Percentiles rank a stretch among this genome's conserved stretches.
phyloP scores from a whole-genome alignment of 2,329 filamentous ascomycete genomes.

The Hypoxylon sp. region DNA sequence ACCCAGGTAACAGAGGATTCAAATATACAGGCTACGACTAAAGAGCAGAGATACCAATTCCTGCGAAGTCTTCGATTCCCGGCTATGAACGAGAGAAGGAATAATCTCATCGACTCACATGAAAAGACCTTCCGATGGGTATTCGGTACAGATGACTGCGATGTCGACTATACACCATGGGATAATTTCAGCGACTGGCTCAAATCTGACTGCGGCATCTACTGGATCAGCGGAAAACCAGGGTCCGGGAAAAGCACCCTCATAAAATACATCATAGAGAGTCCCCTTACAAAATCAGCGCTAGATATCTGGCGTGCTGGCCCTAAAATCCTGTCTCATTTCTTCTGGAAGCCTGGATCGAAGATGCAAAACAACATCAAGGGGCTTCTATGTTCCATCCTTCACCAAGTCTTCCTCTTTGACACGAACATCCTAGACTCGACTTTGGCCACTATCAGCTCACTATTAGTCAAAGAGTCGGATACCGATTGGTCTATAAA shows the following conservation, averaged over 20 bases:
- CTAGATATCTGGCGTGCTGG: constrained; percentile 7
- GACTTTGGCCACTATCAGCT: neutral
- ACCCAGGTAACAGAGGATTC: neutral
- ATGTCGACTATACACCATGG: constrained; percentile 6
- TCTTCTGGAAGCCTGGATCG: constrained; percentile 33
- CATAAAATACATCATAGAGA: constrained; percentile 31
- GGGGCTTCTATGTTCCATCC: constrained; percentile 26
- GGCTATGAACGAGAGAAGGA: constrained; percentile 39
- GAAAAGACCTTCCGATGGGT: constrained; percentile 30
- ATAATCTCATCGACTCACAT: constrained; percentile 26
- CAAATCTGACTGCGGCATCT: constrained; percentile 28
- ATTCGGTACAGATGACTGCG: neutral
- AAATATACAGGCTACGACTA: neutral
- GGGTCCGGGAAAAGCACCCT: constrained; percentile 44
- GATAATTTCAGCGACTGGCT: constrained; percentile 39
- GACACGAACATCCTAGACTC: constrained; percentile 1
- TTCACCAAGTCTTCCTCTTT: constrained; percentile 17
- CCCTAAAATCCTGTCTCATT: constrained; percentile 26
- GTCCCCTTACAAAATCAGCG: constrained; percentile 1
- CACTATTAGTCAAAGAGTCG: neutral
- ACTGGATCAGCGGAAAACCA: constrained; percentile 43
- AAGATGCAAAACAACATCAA: constrained; percentile 28
- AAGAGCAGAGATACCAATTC: constrained; percentile 15
- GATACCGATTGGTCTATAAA: constrained; percentile 15
- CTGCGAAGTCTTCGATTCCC: constrained; percentile 35